phyloP scores from a whole-genome alignment of 148 eudicot genomes.

The Camellia sinensis region DNA sequence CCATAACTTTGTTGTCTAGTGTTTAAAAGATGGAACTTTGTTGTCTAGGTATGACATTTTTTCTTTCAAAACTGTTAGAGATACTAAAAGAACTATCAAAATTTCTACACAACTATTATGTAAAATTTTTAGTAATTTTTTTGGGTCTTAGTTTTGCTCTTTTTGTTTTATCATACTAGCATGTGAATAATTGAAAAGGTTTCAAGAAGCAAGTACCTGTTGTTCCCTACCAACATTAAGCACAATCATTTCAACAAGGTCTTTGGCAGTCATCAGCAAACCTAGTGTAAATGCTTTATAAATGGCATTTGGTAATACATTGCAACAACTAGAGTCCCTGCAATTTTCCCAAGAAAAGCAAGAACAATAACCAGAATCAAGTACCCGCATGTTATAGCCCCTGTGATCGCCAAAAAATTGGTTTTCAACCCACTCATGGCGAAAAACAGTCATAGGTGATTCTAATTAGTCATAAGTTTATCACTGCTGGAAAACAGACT shows the following conservation, averaged over 20 bases:
- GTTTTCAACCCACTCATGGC: conserved; percentile 64
- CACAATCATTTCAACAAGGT: conserved; percentile 86
- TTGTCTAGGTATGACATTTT: too few species aligned
- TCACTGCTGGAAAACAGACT: too few species aligned
- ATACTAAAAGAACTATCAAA: too few species aligned
- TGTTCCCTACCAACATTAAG: conserved; percentile 90
- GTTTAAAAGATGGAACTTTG: too few species aligned
- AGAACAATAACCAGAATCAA: conserved; percentile 27
- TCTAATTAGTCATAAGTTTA: neutral
- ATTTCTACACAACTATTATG: too few species aligned
- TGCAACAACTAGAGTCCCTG: conserved; percentile 38
- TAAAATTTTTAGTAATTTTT: too few species aligned
- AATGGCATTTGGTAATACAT: conserved; percentile 44
- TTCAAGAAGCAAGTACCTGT: conserved; percentile 37
- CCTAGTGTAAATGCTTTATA: conserved; percentile 56
- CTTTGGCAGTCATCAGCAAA: conserved; percentile 71
- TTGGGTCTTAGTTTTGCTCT: too few species aligned
- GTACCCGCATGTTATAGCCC: conserved; percentile 22
- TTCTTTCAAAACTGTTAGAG: too few species aligned
- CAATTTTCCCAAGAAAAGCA: conserved; percentile 48
- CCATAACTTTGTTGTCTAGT: too few species aligned
- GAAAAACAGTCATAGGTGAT: conserved; percentile 29
- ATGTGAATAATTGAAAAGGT: neutral
- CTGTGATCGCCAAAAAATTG: conserved; percentile 22
- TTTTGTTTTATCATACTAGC: too few species aligned